phyloP scores from a whole-genome alignment of 306 rosid genomes.

The Trichosanthes truncata region DNA sequence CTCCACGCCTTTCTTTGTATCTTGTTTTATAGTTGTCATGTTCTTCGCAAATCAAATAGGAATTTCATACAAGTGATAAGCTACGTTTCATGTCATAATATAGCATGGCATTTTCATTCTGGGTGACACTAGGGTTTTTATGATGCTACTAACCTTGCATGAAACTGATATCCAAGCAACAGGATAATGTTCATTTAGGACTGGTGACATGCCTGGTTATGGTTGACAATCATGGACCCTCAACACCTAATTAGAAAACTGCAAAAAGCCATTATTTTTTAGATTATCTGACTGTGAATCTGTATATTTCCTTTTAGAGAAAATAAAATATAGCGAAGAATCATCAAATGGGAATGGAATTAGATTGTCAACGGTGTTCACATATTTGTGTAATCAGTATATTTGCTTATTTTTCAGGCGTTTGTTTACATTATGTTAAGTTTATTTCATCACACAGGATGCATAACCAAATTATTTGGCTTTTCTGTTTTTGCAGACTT shows the following conservation, averaged over 20 bases:
- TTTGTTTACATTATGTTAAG: background rate
- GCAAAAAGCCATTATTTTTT: background rate
- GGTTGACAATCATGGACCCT: background rate
- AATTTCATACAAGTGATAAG: background rate
- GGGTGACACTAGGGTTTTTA: background rate
- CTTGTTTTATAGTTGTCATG: background rate
- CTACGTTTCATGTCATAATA: background rate
- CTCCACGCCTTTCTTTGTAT: background rate
- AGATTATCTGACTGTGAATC: background rate
- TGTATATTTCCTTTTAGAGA: background rate
- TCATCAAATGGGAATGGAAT: background rate
- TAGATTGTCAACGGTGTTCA: background rate
- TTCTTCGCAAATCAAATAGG: background rate
- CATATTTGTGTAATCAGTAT: background rate
- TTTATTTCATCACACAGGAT: slow-evolving; percentile 2
- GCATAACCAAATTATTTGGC: slow-evolving; percentile 12
- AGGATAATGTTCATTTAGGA: background rate
- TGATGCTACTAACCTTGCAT: background rate
- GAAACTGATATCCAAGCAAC: background rate
- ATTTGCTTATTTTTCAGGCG: background rate
- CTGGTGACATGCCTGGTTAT: background rate
- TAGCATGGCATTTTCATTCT: background rate
- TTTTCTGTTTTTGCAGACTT: slow-evolving; percentile 46
- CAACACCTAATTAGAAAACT: background rate
- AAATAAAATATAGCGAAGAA: background rate